A percentile compares a stretch with the other conserved stretches of the same genome.
Evolutionary conservation across 352 stramenopile species (phyloP).

Genomic region (Peronosclerospora sorghi): DNA sequence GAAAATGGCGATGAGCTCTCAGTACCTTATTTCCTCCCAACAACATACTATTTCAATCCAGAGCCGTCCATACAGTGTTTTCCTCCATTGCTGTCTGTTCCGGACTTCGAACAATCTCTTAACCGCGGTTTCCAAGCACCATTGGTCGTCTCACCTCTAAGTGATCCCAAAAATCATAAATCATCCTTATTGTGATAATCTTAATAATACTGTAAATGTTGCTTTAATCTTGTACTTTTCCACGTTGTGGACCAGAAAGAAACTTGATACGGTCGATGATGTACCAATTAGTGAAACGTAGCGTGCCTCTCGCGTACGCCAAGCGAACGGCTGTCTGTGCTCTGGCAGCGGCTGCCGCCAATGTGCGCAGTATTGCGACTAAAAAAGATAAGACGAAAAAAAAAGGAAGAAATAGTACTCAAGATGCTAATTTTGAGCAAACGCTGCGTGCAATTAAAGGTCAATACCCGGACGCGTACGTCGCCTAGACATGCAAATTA

Average conservation of each 20-base stretch:
- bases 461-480: slow-evolving; percentile 63
- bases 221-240: too few relatives aligned
- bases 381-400: slow-evolving; percentile 52
- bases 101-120: not conserved
- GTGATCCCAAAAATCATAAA: too few relatives aligned
- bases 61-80: slow-evolving; percentile 2
- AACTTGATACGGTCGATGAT: too few relatives aligned
- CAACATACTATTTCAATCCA: slow-evolving; percentile 43
- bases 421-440: slow-evolving; percentile 73
- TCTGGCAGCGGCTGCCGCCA: slow-evolving; percentile 1
- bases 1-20: slow-evolving; percentile 22
- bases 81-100: slow-evolving; percentile 9
- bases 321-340: slow-evolving; percentile 13
- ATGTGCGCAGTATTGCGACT: slow-evolving; percentile 29
- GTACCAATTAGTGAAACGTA: too few relatives aligned
- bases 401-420: slow-evolving; percentile 40
- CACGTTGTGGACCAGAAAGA: too few relatives aligned
- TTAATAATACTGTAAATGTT: too few relatives aligned
- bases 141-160: slow-evolving; percentile 25
- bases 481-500: not conserved
- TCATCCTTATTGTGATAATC: too few relatives aligned
- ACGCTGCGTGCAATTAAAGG: slow-evolving; percentile 76
- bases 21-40: slow-evolving; percentile 13
- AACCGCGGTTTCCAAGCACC: slow-evolving; percentile 3
- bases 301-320: too few relatives aligned